Base-by-base conservation (phyloP, 1,284 basidiomycete species). In the Rhodotorula sp. region DNA sequence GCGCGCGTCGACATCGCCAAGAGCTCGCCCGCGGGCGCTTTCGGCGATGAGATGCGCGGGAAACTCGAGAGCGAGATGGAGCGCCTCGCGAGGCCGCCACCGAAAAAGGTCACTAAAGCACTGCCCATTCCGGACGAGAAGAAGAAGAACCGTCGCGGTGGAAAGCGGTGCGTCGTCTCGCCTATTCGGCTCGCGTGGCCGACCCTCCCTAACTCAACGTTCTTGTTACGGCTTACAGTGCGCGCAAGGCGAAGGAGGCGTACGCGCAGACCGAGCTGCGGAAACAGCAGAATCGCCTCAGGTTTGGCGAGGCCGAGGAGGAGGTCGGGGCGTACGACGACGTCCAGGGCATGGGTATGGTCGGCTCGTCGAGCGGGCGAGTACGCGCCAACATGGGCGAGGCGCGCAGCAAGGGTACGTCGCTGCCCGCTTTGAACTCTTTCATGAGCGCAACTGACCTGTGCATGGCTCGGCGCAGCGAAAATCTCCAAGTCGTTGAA, bases 401-500 rank as follows among this genome's bases (percentile, higher is more conserved):
- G 81, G 86, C 90, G 45, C 91, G 92, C 84, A 93, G 88, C 82
- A 89, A 90, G 85, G 92, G 92, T 92, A 74, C 71, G 87, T 83
- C 55, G 34, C 65, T 45, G 34, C 41, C 3, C 52, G 12, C 41
- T 53, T 21, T 49, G 8, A 17, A 14, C 14, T 23, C 3, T 1
- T 27, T 34, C 12, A 12, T 2, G 17, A 19, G 16, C 16, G 10
- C 25, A 4, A 34, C 53, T 67, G 42, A 54, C 27, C 23, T 53
- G 77, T 4, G 17, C 9, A 8, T 13, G 5, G 0, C 13, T 42
- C 4, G 3, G 2, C 42, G 57, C 79, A 93, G 96, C 94, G 54
- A 97, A 97, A 85, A 85, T 99, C 82, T 96, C 93, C n/a, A 95
- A 97, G 83, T 88, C 89, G 57, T 97, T 97, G 84, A 94, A 93